Percentiles rank a stretch among this genome's conserved stretches.
These are phyloP conservation scores for Jacaranda mimosifolia DNA, from an alignment of 257 asterid genomes.

Conservation along the genomic window DNA sequence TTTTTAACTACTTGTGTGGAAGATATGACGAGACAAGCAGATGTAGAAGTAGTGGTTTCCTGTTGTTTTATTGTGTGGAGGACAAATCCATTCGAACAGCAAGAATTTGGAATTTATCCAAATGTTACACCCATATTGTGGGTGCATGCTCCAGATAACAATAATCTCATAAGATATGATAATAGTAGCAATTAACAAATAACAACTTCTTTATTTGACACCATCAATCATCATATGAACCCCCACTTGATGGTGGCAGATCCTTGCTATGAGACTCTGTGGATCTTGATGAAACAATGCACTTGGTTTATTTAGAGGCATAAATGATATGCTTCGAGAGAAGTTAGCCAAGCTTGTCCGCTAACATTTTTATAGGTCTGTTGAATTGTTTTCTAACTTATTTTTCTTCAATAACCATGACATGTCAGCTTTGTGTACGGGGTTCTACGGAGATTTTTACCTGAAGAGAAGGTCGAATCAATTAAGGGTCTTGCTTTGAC, in stretches of 20 bases:
- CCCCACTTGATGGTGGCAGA: neutral
- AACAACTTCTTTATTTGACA: neutral
- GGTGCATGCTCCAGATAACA: neutral
- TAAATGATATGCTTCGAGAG: neutral
- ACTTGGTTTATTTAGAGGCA: neutral
- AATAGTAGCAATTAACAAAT: neutral
- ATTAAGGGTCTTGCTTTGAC: conserved; percentile 71
- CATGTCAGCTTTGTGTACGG: conserved; percentile 56
- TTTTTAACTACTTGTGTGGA: neutral
- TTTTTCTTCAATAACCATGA: neutral
- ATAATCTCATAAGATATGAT: neutral
- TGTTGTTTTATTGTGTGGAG: neutral
- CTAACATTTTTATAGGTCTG: neutral
- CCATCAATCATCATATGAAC: neutral
- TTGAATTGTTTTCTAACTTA: neutral
- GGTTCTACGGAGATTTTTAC: conserved; percentile 60
- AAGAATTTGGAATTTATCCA: neutral
- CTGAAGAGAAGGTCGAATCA: conserved; percentile 73
- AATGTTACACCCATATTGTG: neutral
- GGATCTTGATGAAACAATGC: neutral
- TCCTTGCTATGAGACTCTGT: neutral
- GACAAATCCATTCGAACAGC: neutral
- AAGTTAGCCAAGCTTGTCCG: neutral
- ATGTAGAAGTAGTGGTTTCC: neutral
- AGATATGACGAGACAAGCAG: neutral